Evolutionary conservation across 352 stramenopile species (phyloP).

Genomic region (Phytopythium helicoides): DNA sequence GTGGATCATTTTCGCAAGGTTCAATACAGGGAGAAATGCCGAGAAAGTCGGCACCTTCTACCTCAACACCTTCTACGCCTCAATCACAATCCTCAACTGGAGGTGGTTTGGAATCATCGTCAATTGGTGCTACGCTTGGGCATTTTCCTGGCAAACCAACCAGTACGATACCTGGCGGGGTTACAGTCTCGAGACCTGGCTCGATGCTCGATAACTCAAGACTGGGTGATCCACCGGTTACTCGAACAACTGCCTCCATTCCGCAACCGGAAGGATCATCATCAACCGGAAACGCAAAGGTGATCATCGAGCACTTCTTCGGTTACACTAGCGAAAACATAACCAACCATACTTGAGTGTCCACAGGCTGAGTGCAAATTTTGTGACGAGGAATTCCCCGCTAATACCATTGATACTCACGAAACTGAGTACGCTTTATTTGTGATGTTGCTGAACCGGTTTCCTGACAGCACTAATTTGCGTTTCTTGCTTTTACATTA

Average conservation of each 20-base stretch:
- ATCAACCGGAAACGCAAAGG: not conserved
- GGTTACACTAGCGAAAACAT: too few relatives aligned
- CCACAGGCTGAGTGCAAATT: conserved; percentile 69
- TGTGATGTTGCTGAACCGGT: too few relatives aligned
- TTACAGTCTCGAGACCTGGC: not conserved
- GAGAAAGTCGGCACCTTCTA: not conserved
- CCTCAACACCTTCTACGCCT: not conserved
- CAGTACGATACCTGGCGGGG: not conserved
- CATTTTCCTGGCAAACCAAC: not conserved
- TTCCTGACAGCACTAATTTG: too few relatives aligned
- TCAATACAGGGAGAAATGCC: not conserved
- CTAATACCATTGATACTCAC: conserved; percentile 51
- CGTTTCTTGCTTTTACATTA: conserved; percentile 18
- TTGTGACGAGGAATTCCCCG: conserved; percentile 68
- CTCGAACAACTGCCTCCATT: not conserved
- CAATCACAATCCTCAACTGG: not conserved
- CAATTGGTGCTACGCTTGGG: too few relatives aligned
- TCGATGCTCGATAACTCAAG: too few relatives aligned
- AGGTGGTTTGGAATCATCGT: too few relatives aligned
- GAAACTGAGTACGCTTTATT: conserved; percentile 44
- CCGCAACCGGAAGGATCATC: not conserved
- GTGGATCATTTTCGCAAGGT: not conserved
- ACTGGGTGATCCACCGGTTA: too few relatives aligned
- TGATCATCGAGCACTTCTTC: too few relatives aligned
- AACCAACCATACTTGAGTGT: not conserved